Evolutionary conservation across 495 filamentous ascomycete genomes (phyloP), one percentile per base, ranked within the genome.

Genomic region (Evernia prunastri): DNA sequence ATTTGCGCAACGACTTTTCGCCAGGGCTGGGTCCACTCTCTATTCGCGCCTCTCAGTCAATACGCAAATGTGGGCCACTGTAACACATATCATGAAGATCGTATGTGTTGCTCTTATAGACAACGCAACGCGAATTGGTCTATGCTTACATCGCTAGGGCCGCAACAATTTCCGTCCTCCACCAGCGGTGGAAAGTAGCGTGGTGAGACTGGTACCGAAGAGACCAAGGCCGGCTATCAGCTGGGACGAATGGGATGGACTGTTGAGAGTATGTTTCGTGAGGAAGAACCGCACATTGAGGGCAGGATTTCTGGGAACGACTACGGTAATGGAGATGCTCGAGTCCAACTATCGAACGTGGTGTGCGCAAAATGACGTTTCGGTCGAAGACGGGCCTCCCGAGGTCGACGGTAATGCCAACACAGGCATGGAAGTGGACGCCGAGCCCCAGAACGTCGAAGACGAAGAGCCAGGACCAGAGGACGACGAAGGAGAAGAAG

Each of bases 161-260:
- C 87, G 87, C 67, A 92, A 93, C 74, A 97, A 97, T 78, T 97
- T 95, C 81, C 92, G 89, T 69, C 94, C 94, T 2, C 92, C 93
- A 25, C 93, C 93, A 13, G 82, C 88, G 70, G 93, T 97, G 25
- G 93, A 97, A 75, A 89, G 84, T 17, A 90, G 85, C 63, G 91
- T 92, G n/a, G 82, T 91, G 58, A 74, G 86, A 39, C 79, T 96
- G 56, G 84, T 89, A 65, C 87, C 87, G 12, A 91, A 96, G 77
- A 79, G 83, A 37, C 91, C 92, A 18, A 74, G 92, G 27, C 94
- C 93, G 54, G 84, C 89, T 63, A 88, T 96, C 58, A 89, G 85
- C 68, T 97, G 92, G 72, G 90, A 95, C 57, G 93, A 97, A 75
- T 97, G 92, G 86, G 93, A 97, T 72, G 93, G 93, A 0, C 77